A percentile compares a stretch with the other conserved stretches of the same genome.
Conservation (phyloP, 1,139 yeast genomes). For the Kluyveromyces sp. region DNA sequence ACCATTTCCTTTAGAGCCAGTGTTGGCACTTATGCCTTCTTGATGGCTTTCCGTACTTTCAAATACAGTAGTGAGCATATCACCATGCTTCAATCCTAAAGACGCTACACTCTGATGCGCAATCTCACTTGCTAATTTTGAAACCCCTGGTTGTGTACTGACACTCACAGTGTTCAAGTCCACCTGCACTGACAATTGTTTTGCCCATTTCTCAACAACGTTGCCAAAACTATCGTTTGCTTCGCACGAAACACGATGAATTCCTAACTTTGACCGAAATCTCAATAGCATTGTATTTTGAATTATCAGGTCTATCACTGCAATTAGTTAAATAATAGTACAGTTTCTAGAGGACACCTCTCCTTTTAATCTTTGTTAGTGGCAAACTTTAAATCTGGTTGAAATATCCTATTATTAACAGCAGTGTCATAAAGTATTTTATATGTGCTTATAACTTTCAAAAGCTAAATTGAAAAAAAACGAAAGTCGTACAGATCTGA, state of each 20-base stretch:
- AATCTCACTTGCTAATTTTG: slow-evolving; percentile 39
- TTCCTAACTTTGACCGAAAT: slow-evolving; percentile 79
- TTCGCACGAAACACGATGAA: slow-evolving; percentile 57
- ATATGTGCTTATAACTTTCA: too few species aligned
- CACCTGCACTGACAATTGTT: slow-evolving; percentile 16
- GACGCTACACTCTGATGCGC: slow-evolving; percentile 41
- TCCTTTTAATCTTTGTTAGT: too few species aligned
- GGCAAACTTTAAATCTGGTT: too few species aligned
- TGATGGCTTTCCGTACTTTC: slow-evolving; percentile 1
- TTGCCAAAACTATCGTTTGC: slow-evolving; percentile 40
- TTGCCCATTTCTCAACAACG: slow-evolving; percentile 39
- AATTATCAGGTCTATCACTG: too few species aligned
- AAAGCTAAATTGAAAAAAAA: too few species aligned
- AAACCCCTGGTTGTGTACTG: slow-evolving; percentile 29
- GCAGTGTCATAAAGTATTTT: too few species aligned
- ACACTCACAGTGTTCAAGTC: slow-evolving; percentile 27
- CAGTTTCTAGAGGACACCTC: too few species aligned
- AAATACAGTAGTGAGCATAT: slow-evolving; percentile 58
- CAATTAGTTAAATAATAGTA: too few species aligned
- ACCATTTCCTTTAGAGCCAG: not conserved
- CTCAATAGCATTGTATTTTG: slow-evolving; percentile 45
- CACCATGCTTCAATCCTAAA: slow-evolving; percentile 74
- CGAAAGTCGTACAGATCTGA: too few species aligned
- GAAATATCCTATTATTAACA: too few species aligned
- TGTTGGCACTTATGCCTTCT: slow-evolving; percentile 1